phyloP scores from a whole-genome alignment of 2,329 filamentous ascomycete species.

The Alternaria hordeiaustralica region DNA sequence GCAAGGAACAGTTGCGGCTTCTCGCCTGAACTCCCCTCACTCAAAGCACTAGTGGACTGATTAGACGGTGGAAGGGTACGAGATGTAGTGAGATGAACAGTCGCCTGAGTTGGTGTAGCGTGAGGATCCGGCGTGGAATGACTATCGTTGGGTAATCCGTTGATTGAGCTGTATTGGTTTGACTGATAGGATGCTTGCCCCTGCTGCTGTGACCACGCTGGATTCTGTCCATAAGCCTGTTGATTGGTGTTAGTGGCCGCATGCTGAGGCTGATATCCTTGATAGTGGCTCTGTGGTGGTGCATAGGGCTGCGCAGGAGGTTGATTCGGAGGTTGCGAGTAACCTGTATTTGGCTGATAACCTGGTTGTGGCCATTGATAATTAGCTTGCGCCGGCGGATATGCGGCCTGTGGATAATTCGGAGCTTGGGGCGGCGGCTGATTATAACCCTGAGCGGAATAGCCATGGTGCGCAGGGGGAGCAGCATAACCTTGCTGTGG shows the following conservation, averaged over 20 bases:
- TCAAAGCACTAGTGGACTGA: constrained; percentile 23
- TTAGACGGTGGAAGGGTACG: constrained; percentile 14
- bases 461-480: constrained; percentile 25
- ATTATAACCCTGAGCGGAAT: constrained; percentile 33
- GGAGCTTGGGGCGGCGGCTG: constrained; percentile 24
- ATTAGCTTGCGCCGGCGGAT: constrained; percentile 26
- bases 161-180: constrained; percentile 24
- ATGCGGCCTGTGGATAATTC: constrained; percentile 26
- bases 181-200: constrained; percentile 23
- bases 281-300: constrained; percentile 24
- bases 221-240: constrained; percentile 31
- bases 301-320: constrained; percentile 29
- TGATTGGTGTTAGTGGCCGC: constrained; percentile 30
- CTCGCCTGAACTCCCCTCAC: constrained; percentile 23
- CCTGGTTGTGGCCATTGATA: constrained; percentile 36
- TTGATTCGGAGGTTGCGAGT: constrained; percentile 31
- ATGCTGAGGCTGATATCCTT: constrained; percentile 26
- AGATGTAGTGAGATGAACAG: constrained; percentile 24
- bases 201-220: constrained; percentile 29
- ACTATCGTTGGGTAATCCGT: constrained; percentile 11
- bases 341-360: constrained; percentile 31
- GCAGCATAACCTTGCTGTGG: constrained; percentile 31
- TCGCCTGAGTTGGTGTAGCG: constrained; percentile 37
- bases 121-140: constrained; percentile 28
- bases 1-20: constrained; percentile 44